phyloP scores from a whole-genome alignment of 805 yeast genomes.

The Candida taoyuanica region DNA sequence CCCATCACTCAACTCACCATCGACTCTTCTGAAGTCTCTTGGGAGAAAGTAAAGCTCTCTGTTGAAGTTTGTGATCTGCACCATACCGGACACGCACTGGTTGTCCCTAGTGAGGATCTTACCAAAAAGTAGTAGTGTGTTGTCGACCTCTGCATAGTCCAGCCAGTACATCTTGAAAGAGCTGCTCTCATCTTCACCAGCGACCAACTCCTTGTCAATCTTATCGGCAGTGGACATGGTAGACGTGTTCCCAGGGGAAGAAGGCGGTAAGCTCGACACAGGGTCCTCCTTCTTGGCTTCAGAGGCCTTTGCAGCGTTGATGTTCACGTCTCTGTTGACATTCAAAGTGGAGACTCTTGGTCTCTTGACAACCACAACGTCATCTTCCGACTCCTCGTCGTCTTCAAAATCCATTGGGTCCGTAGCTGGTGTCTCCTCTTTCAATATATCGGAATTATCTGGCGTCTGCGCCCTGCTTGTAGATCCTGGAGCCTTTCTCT shows the following conservation, averaged over 20 bases:
- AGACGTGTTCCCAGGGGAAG: conserved; percentile 16
- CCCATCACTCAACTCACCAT: conserved; percentile 37
- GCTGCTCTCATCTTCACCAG: conserved; percentile 28
- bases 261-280: conserved; percentile 10
- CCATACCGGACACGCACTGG: conserved; percentile 63
- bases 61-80: conserved; percentile 64
- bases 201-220: conserved; percentile 20
- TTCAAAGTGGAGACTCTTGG: conserved; percentile 42
- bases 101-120: conserved; percentile 61
- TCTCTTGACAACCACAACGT: conserved; percentile 48
- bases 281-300: conserved; percentile 9
- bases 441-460: too few relatives aligned
- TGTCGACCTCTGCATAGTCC: conserved; percentile 78
- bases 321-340: conserved; percentile 38
- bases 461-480: conserved; percentile 1
- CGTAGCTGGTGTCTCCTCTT: conserved; percentile 16
- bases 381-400: conserved; percentile 40
- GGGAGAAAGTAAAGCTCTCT: conserved; percentile 81
- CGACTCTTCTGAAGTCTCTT: conserved; percentile 42
- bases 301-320: conserved; percentile 29
- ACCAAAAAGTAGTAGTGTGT: conserved; percentile 71
- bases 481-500: conserved; percentile 5
- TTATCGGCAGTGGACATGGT: conserved; percentile 12
- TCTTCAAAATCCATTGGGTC: conserved; percentile 2
- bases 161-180: conserved; percentile 80